Evolutionary conservation across 345 rosid genomes (phyloP).

Genomic region (Salix suchowensis): DNA sequence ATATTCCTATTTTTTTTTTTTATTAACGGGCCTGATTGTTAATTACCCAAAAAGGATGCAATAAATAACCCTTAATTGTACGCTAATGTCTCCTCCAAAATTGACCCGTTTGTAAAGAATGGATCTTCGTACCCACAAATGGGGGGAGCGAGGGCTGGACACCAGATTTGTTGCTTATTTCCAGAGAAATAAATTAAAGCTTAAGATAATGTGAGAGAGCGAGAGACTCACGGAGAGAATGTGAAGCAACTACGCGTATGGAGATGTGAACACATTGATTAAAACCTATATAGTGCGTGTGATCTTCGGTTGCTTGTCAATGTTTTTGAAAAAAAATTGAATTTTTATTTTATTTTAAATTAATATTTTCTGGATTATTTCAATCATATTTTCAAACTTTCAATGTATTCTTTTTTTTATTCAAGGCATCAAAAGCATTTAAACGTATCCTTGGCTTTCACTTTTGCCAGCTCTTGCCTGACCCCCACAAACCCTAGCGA

Average conservation of each 20-base stretch:
- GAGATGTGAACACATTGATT: conserved; percentile 13
- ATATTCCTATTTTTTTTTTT: too few relatives aligned
- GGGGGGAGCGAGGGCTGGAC: background rate
- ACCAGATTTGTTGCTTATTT: background rate
- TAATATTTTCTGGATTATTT: too few relatives aligned
- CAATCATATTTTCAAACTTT: too few relatives aligned
- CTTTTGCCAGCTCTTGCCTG: background rate
- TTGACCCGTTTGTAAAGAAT: background rate
- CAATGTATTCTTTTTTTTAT: background rate
- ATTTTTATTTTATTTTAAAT: too few relatives aligned
- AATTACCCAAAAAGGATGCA: background rate
- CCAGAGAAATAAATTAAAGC: conserved; percentile 5
- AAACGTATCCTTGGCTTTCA: background rate
- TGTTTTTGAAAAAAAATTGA: too few relatives aligned
- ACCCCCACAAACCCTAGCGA: background rate
- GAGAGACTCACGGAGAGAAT: conserved; percentile 18
- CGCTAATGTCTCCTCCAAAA: background rate
- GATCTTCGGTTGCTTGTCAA: too few relatives aligned
- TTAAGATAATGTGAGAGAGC: background rate
- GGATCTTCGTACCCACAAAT: background rate
- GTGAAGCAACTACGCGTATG: conserved; percentile 18
- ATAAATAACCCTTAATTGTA: background rate
- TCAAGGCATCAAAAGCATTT: background rate
- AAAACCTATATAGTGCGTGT: background rate
- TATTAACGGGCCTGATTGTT: background rate